These are phyloP conservation scores for Solanum rostratum DNA, from an alignment of 257 asterid species.

Conservation along the genomic window DNA sequence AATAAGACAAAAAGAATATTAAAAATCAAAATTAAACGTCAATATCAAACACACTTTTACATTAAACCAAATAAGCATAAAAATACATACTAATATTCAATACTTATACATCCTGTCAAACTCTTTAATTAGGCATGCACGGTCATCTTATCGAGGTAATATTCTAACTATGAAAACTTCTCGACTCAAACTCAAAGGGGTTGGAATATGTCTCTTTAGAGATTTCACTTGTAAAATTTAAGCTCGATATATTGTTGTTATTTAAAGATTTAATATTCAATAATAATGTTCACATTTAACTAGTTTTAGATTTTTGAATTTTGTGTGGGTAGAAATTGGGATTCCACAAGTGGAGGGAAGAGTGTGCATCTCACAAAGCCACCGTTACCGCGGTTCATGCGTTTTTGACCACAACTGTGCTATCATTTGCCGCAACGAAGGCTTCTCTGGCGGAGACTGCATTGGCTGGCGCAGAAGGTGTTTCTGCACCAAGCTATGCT, in stretches of 20 bases:
- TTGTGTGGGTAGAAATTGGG: neutral
- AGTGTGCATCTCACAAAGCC: slow-evolving; percentile 11
- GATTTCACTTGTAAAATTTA: too few species aligned
- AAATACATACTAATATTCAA: too few species aligned
- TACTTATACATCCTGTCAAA: too few species aligned
- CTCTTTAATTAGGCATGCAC: neutral
- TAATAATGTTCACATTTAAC: neutral
- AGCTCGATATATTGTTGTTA: neutral
- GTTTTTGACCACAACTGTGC: slow-evolving; percentile 10
- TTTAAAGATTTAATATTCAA: too few species aligned
- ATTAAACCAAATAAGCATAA: too few species aligned
- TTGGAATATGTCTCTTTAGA: too few species aligned
- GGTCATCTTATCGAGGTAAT: neutral
- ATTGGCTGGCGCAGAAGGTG: slow-evolving; percentile 13
- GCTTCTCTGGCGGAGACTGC: slow-evolving; percentile 16
- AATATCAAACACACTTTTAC: too few species aligned
- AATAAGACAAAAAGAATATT: too few species aligned
- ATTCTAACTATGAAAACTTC: too few species aligned
- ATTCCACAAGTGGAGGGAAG: slow-evolving; percentile 1
- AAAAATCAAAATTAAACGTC: too few species aligned
- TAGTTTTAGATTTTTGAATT: neutral
- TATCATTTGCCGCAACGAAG: slow-evolving; percentile 12
- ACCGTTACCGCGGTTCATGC: slow-evolving; percentile 9
- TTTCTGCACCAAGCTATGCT: slow-evolving; percentile 17
- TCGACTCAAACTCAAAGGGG: neutral